phyloP scores from a whole-genome alignment of 495 filamentous ascomycete genomes.

The Penicillium chermesinum region DNA sequence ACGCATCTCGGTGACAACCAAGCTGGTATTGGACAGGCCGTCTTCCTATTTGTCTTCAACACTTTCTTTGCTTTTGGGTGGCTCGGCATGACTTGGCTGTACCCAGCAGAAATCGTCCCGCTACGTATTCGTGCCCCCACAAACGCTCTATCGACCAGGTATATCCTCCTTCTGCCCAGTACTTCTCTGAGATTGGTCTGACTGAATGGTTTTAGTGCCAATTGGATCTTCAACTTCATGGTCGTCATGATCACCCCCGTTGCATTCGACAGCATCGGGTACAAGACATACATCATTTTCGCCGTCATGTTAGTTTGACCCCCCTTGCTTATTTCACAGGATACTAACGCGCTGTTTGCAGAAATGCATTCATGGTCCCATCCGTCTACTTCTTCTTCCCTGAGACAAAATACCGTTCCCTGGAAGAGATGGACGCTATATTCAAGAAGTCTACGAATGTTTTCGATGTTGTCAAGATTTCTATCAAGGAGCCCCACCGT shows the following conservation, averaged over 20 bases:
- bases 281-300: conserved; percentile 68
- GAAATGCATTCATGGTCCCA: conserved; percentile 24
- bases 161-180: not conserved
- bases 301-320: conserved; percentile 18
- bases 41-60: conserved; percentile 56
- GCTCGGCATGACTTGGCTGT: conserved; percentile 68
- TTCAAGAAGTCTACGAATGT: conserved; percentile 54
- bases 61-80: conserved; percentile 68
- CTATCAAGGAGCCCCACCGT: conserved; percentile 53
- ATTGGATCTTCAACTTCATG: conserved; percentile 36
- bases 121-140: conserved; percentile 23
- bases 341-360: conserved; percentile 4
- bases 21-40: conserved; percentile 42
- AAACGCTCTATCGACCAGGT: conserved; percentile 18
- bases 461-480: conserved; percentile 56
- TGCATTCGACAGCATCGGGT: conserved; percentile 56
- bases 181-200: not conserved
- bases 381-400: conserved; percentile 62
- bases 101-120: conserved; percentile 58
- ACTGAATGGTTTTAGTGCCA: conserved; percentile 7
- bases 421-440: conserved; percentile 71
- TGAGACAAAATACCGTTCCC: conserved; percentile 61
- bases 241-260: conserved; percentile 63
- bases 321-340: not conserved
- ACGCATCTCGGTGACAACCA: conserved; percentile 26